These are phyloP conservation scores for Penicillium verhagenii DNA, from an alignment of 495 filamentous ascomycete genomes.

Conservation along the genomic window DNA sequence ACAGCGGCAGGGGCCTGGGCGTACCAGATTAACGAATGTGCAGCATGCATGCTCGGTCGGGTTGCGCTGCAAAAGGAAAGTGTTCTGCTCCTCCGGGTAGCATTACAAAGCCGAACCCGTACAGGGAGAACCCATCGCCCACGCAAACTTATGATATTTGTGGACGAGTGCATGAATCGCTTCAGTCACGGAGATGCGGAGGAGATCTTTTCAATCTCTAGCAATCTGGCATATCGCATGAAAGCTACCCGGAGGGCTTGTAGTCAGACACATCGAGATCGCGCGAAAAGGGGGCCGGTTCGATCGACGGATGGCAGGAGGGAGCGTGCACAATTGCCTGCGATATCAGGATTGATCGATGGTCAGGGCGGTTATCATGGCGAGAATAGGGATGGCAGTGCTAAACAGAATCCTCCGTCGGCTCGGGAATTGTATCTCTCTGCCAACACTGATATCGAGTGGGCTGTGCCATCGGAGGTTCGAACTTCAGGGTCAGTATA, in stretches of 20 bases:
- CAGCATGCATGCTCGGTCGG: slow-evolving; percentile 43
- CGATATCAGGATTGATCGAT: background rate
- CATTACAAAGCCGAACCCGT: slow-evolving; percentile 31
- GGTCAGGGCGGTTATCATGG: background rate
- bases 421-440: background rate
- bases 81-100: slow-evolving; percentile 28
- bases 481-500: background rate
- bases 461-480: background rate
- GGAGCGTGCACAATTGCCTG: background rate
- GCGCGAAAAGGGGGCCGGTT: background rate
- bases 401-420: background rate
- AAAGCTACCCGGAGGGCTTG: slow-evolving; percentile 28
- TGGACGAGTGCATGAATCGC: slow-evolving; percentile 25
- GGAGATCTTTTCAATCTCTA: slow-evolving; percentile 8
- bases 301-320: background rate
- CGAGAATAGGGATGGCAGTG: background rate
- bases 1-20: slow-evolving; percentile 8
- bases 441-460: background rate
- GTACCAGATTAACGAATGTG: slow-evolving; percentile 35
- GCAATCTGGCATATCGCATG: slow-evolving; percentile 18
- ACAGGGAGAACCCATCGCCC: slow-evolving; percentile 19
- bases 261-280: slow-evolving; percentile 2
- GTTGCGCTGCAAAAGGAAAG: slow-evolving; percentile 21
- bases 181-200: slow-evolving; percentile 9
- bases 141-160: slow-evolving; percentile 24